Evolutionary conservation across 2,329 filamentous ascomycete genomes (phyloP).

Genomic region (Cladosporium sp.): DNA sequence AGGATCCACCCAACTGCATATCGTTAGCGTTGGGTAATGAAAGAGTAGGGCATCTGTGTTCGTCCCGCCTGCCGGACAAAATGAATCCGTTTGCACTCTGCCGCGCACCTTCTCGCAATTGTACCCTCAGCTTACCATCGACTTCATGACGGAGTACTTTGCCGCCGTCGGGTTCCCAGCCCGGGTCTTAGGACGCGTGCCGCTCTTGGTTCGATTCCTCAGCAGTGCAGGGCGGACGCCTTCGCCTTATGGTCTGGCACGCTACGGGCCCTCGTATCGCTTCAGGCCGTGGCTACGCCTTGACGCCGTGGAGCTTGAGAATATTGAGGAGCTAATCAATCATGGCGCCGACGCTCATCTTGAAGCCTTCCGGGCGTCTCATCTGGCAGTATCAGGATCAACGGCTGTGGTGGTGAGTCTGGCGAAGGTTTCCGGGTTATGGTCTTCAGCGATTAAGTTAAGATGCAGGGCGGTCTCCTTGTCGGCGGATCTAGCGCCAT

Average conservation of each 20-base stretch:
- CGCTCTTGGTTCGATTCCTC: constrained; percentile 10
- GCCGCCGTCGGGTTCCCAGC: constrained; percentile 11
- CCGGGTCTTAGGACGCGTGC: constrained; percentile 11
- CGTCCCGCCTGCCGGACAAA: too few species aligned
- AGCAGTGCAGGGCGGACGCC: neutral
- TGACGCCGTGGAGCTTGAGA: constrained; percentile 13
- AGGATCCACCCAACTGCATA: too few species aligned
- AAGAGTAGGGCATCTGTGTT: too few species aligned
- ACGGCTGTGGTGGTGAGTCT: constrained; percentile 13
- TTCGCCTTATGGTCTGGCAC: constrained; percentile 7
- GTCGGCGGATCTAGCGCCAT: constrained; percentile 1
- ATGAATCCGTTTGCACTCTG: too few species aligned
- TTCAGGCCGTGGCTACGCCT: constrained; percentile 11
- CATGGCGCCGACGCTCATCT: constrained; percentile 8
- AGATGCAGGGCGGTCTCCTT: constrained; percentile 1
- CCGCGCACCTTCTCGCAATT: too few species aligned
- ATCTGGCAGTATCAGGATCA: constrained; percentile 8
- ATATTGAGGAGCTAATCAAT: constrained; percentile 14
- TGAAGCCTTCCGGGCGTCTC: constrained; percentile 8
- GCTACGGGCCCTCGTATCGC: constrained; percentile 10
- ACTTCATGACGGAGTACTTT: constrained; percentile 8
- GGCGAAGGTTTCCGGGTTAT: neutral
- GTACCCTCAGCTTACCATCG: too few species aligned
- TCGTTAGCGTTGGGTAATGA: too few species aligned
- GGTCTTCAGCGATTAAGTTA: neutral